Percentiles rank a stretch among this genome's conserved stretches.
phyloP scores from a whole-genome alignment of 257 asterid genomes.

The Primulina tabacum region DNA sequence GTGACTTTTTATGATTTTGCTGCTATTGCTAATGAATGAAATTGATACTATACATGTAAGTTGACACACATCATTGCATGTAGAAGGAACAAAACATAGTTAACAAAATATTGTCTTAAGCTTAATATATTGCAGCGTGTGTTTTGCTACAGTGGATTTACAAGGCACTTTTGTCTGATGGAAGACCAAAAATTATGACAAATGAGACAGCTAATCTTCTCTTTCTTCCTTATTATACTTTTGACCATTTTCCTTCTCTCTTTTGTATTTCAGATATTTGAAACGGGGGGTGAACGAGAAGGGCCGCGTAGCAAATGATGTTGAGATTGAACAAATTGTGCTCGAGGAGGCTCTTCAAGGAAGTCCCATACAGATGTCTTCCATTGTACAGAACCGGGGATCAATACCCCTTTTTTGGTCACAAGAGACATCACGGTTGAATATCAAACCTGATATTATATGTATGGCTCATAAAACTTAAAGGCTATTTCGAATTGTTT shows the following conservation, averaged over 20 bases:
- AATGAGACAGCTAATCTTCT: neutral
- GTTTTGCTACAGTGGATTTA: slow-evolving; percentile 18
- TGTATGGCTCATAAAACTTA: slow-evolving; percentile 42
- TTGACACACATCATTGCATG: neutral
- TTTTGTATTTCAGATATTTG: slow-evolving; percentile 51
- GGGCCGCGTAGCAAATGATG: slow-evolving; percentile 97
- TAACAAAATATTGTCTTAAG: neutral
- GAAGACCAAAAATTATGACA: neutral
- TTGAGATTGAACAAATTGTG: slow-evolving; percentile 96
- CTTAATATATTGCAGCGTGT: neutral
- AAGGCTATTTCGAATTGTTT: slow-evolving; percentile 17
- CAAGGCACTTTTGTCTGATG: slow-evolving; percentile 1
- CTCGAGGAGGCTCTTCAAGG: slow-evolving; percentile 60
- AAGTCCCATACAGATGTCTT: slow-evolving; percentile 55
- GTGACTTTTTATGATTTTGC: neutral
- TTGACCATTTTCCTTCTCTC: slow-evolving; percentile 20
- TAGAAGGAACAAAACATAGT: neutral
- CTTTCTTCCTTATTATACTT: neutral
- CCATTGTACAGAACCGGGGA: slow-evolving; percentile 90
- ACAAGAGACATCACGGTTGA: slow-evolving; percentile 82
- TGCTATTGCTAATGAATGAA: slow-evolving; percentile 1
- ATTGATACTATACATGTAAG: neutral
- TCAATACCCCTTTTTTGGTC: slow-evolving; percentile 99
- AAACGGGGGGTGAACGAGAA: slow-evolving; percentile 92
- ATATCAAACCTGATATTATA: slow-evolving; percentile 81